A percentile compares a stretch with the other conserved stretches of the same genome.
phyloP scores from a whole-genome alignment of 179 eudicot genomes.

The Spergularia azorica region DNA sequence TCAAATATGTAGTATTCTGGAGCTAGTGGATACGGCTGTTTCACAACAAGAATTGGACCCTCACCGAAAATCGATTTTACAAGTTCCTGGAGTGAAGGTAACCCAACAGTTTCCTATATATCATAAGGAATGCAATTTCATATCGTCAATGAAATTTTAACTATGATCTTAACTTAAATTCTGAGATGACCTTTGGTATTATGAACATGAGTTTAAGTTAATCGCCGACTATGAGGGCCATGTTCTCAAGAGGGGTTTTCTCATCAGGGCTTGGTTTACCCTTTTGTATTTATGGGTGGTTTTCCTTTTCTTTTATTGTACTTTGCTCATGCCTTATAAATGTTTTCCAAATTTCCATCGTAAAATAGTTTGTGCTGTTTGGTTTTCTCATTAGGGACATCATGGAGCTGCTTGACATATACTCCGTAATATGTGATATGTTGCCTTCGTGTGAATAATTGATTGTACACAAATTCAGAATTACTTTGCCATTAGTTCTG shows the following conservation, averaged over 20 bases:
- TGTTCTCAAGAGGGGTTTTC: neutral
- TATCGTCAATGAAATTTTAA: slow-evolving; percentile 4
- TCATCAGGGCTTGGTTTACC: neutral
- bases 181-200: neutral
- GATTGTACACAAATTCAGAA: neutral
- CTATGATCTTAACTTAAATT: neutral
- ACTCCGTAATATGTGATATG: neutral
- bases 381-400: neutral
- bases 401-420: neutral
- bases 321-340: neutral
- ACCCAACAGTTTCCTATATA: slow-evolving; percentile 15
- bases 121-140: no score
- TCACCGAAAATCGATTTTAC: slow-evolving; percentile 58
- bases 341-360: neutral
- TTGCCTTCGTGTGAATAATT: neutral
- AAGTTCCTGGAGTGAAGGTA: slow-evolving; percentile 88
- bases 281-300: neutral
- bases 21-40: slow-evolving; percentile 96
- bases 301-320: neutral
- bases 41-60: slow-evolving; percentile 68
- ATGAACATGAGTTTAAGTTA: no score
- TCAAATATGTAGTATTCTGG: slow-evolving; percentile 60
- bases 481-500: no score
- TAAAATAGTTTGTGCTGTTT: no score
- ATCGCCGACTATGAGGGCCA: neutral